These are phyloP conservation scores for Starmerella cellae DNA, from an alignment of 805 yeast species.

Conservation along the genomic window DNA sequence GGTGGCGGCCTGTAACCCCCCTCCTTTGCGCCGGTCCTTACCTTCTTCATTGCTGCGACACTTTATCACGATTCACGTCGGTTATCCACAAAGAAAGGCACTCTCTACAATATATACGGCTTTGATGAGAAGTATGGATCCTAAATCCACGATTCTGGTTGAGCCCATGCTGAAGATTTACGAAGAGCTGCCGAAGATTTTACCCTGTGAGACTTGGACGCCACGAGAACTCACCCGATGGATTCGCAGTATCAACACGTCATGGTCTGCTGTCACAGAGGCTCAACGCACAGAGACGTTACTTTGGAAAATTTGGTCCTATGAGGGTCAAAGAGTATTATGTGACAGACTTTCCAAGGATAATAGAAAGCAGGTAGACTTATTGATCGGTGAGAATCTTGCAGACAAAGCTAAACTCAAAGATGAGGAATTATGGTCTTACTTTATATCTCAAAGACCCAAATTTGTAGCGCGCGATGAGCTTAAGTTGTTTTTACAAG, in stretches of 20 bases:
- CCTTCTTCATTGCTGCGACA: conserved; percentile 55
- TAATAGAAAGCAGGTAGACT: background rate
- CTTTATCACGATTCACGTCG: conserved; percentile 53
- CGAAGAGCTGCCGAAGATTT: conserved; percentile 30
- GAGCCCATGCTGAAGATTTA: conserved; percentile 58
- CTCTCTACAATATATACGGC: conserved; percentile 53
- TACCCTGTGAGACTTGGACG: conserved; percentile 59
- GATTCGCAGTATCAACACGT: conserved; percentile 59
- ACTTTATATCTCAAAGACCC: conserved; percentile 11
- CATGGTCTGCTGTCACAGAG: conserved; percentile 20
- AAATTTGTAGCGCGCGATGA: conserved; percentile 25
- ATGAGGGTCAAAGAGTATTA: conserved; percentile 69
- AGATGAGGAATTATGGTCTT: conserved; percentile 9
- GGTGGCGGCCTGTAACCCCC: conserved; percentile 94
- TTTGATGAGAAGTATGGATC: conserved; percentile 40
- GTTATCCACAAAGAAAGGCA: conserved; percentile 57
- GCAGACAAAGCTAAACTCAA: background rate
- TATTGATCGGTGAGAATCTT: background rate
- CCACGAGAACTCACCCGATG: conserved; percentile 89
- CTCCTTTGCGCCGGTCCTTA: conserved; percentile 51
- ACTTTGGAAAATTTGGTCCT: conserved; percentile 56
- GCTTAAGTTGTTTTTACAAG: conserved; percentile 42
- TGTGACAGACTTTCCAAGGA: conserved; percentile 44
- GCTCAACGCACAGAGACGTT: conserved; percentile 3
- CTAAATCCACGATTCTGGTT: conserved; percentile 35